phyloP scores from a whole-genome alignment of 2,329 filamentous ascomycete genomes.

The Clonostachys chloroleuca region DNA sequence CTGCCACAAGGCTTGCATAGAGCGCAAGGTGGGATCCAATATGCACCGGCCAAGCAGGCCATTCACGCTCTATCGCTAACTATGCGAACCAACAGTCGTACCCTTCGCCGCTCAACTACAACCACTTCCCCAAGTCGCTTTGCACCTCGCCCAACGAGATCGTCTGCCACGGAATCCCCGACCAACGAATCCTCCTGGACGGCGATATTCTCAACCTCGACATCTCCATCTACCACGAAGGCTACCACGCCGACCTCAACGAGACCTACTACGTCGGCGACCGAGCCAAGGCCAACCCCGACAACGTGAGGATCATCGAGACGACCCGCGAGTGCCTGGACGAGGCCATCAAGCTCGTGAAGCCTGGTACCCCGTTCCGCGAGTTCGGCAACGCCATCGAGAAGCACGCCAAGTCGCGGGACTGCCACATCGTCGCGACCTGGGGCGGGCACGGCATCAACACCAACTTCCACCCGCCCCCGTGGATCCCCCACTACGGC shows the following conservation, averaged over 20 bases:
- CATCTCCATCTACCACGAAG: slow-evolving; percentile 87
- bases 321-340: slow-evolving; percentile 84
- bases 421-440: slow-evolving; percentile 88
- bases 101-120: slow-evolving; percentile 91
- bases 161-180: slow-evolving; percentile 97
- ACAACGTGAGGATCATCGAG: slow-evolving; percentile 86
- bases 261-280: slow-evolving; percentile 98
- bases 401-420: slow-evolving; percentile 79
- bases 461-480: slow-evolving; percentile 85
- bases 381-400: slow-evolving; percentile 94
- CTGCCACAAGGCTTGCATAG: slow-evolving; percentile 90
- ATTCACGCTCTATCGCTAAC: neutral
- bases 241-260: slow-evolving; percentile 95
- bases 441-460: slow-evolving; percentile 98
- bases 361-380: slow-evolving; percentile 87
- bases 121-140: slow-evolving; percentile 94
- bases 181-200: slow-evolving; percentile 79
- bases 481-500: slow-evolving; percentile 93
- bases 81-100: slow-evolving; percentile 64
- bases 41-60: neutral
- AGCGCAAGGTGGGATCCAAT: slow-evolving; percentile 69
- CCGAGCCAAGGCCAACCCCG: slow-evolving; percentile 75
- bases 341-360: slow-evolving; percentile 83
- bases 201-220: slow-evolving; percentile 98
- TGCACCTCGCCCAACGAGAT: slow-evolving; percentile 96